These are phyloP conservation scores for Orbilia oligospora DNA, from an alignment of 2,329 filamentous ascomycete species.

Conservation along the genomic window DNA sequence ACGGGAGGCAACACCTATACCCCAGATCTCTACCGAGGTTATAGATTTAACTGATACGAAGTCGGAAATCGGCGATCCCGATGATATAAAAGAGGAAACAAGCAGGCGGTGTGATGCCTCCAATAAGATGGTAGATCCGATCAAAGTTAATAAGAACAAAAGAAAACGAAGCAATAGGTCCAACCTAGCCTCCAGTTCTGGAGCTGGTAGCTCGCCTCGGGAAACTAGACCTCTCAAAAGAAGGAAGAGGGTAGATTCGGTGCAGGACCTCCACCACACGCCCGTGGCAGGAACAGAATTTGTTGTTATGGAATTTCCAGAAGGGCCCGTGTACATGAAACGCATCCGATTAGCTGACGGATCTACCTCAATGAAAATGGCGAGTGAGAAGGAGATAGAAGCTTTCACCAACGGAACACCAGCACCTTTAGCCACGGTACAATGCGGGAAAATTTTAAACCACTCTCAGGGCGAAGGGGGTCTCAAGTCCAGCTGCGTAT, in stretches of 20 bases:
- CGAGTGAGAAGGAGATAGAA: not conserved
- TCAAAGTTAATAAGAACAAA: not conserved
- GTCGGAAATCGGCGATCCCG: not conserved
- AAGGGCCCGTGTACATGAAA: not conserved
- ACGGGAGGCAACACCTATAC: no score
- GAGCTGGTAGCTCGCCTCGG: not conserved
- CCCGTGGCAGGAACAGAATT: not conserved
- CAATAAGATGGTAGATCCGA: not conserved
- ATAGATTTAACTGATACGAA: not conserved
- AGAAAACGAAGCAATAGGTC: not conserved
- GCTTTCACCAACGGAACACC: not conserved
- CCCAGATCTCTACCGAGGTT: not conserved
- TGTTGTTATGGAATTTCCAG: not conserved
- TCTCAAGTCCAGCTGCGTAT: not conserved
- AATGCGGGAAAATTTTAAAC: not conserved
- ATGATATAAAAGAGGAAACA: not conserved
- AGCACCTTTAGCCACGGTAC: not conserved
- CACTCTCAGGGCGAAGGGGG: not conserved
- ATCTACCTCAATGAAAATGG: not conserved
- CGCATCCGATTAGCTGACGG: not conserved
- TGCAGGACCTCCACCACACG: not conserved
- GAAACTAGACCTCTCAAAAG: not conserved
- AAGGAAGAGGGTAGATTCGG: not conserved
- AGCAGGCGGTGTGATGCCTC: not conserved
- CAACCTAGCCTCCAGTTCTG: not conserved